Evolutionary conservation across 331 rosid genomes (phyloP).

Genomic region (Rosa hybrid): DNA sequence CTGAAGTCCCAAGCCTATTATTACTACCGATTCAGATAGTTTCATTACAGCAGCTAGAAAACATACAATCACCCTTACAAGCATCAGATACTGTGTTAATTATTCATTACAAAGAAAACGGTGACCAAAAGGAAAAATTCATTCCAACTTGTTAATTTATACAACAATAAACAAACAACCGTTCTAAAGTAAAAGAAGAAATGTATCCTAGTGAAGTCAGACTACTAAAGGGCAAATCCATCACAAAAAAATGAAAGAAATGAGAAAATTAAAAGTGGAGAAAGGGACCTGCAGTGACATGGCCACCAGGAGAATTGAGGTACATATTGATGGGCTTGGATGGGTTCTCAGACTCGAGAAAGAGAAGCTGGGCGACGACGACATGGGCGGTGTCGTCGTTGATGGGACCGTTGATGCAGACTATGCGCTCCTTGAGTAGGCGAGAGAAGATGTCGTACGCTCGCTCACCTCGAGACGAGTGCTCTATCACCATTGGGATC

Average conservation of each 20-base stretch:
- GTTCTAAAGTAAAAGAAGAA: background rate
- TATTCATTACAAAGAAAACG: background rate
- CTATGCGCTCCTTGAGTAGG: slow-evolving; percentile 94
- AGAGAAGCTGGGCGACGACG: slow-evolving; percentile 96
- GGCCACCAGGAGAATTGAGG: slow-evolving; percentile 97
- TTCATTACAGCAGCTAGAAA: background rate
- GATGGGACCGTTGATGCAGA: slow-evolving; percentile 93
- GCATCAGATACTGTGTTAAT: background rate
- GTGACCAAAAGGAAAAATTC: no score
- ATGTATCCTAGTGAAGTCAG: background rate
- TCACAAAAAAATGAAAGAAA: background rate
- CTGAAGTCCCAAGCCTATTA: background rate
- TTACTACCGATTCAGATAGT: background rate
- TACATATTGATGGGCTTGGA: slow-evolving; percentile 90
- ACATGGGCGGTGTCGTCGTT: slow-evolving; percentile 95
- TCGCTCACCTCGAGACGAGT: slow-evolving; percentile 92
- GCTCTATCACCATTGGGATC: slow-evolving; percentile 95
- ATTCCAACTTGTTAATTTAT: no score
- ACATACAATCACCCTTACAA: background rate
- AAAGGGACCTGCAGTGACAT: slow-evolving; percentile 77
- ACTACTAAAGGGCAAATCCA: background rate
- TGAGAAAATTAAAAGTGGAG: background rate
- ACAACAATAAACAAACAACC: no score
- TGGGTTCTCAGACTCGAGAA: slow-evolving; percentile 94
- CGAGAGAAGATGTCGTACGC: slow-evolving; percentile 99